Percentiles rank a stretch among this genome's conserved stretches.
Conservation (phyloP, 192 early-diverging fungal species). For the Coemansia sp. region DNA sequence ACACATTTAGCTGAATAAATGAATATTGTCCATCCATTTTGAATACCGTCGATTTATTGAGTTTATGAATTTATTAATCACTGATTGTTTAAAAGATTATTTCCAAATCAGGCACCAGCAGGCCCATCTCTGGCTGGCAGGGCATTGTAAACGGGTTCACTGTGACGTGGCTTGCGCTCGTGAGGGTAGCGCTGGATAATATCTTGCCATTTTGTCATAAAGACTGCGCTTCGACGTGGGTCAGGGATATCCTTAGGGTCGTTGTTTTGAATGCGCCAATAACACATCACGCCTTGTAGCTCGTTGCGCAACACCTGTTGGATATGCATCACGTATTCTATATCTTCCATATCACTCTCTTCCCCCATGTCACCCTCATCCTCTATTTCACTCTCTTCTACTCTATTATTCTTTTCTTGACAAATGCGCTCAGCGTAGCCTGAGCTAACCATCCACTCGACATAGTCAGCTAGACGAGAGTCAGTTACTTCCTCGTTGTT, state of each 20-base stretch:
- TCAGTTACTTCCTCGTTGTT: too few species aligned
- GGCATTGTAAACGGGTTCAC: slow-evolving; percentile 43
- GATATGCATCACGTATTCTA: too few species aligned
- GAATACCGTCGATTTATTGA: too few species aligned
- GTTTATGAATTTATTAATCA: too few species aligned
- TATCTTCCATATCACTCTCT: too few species aligned
- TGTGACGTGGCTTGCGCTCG: slow-evolving; percentile 34
- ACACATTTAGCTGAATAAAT: too few species aligned
- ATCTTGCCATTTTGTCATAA: slow-evolving; percentile 42
- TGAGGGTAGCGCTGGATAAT: slow-evolving; percentile 45
- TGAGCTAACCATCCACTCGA: slow-evolving; percentile 58
- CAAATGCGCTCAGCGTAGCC: slow-evolving; percentile 45
- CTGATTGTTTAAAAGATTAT: too few species aligned
- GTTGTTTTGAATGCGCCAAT: slow-evolving; percentile 52
- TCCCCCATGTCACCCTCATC: too few species aligned
- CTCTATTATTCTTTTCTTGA: slow-evolving; percentile 15
- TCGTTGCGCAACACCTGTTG: slow-evolving; percentile 56
- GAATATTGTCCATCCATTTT: too few species aligned
- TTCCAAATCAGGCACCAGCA: neutral
- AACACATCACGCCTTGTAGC: slow-evolving; percentile 53
- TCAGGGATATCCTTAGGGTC: neutral
- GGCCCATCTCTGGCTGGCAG: neutral
- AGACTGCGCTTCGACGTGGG: slow-evolving; percentile 3
- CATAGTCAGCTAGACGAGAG: slow-evolving; percentile 45
- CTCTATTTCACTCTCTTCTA: too few species aligned